Percentiles rank a stretch among this genome's conserved stretches.
Evolutionary conservation across 1,284 basidiomycete genomes (phyloP).

Genomic region (Naganishia cerealis): DNA sequence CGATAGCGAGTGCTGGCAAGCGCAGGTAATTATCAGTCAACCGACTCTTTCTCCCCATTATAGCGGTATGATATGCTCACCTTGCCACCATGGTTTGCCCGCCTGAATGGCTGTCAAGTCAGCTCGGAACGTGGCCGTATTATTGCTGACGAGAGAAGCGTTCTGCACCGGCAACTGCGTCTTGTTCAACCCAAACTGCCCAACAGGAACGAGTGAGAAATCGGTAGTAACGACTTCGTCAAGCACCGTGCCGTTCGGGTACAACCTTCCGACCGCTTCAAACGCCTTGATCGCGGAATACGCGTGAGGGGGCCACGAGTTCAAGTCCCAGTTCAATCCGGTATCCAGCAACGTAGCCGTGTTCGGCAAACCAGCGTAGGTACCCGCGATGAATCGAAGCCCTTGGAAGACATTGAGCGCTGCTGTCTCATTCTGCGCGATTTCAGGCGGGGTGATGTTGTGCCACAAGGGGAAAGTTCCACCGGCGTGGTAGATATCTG

Average conservation of each 20-base stretch:
- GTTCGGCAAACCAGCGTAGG: slow-evolving; percentile 76
- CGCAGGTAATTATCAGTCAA: neutral
- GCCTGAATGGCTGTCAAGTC: slow-evolving; percentile 37
- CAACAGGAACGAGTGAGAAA: slow-evolving; percentile 68
- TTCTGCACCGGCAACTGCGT: slow-evolving; percentile 68
- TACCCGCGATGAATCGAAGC: slow-evolving; percentile 65
- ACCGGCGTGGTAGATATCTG: slow-evolving; percentile 66
- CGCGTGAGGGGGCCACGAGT: slow-evolving; percentile 38
- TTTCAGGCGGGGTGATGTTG: slow-evolving; percentile 73
- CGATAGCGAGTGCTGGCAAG: slow-evolving; percentile 62
- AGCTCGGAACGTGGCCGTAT: slow-evolving; percentile 63
- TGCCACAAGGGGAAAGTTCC: slow-evolving; percentile 85
- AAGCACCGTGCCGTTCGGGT: slow-evolving; percentile 40
- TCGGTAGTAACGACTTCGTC: slow-evolving; percentile 57
- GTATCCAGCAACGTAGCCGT: slow-evolving; percentile 68
- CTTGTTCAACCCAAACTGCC: slow-evolving; percentile 72
- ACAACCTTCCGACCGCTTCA: slow-evolving; percentile 52
- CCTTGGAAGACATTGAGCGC: slow-evolving; percentile 74
- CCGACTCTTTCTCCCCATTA: slow-evolving; percentile 61
- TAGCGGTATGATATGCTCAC: slow-evolving; percentile 59
- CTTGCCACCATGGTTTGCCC: slow-evolving; percentile 51
- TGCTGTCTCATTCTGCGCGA: slow-evolving; percentile 59
- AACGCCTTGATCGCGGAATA: slow-evolving; percentile 77
- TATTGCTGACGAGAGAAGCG: slow-evolving; percentile 57
- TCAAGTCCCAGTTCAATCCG: slow-evolving; percentile 61